Percentiles rank a stretch among this genome's conserved stretches.
Conservation (phyloP, 805 yeast species). For the Saccharomycopsis schoenii region DNA sequence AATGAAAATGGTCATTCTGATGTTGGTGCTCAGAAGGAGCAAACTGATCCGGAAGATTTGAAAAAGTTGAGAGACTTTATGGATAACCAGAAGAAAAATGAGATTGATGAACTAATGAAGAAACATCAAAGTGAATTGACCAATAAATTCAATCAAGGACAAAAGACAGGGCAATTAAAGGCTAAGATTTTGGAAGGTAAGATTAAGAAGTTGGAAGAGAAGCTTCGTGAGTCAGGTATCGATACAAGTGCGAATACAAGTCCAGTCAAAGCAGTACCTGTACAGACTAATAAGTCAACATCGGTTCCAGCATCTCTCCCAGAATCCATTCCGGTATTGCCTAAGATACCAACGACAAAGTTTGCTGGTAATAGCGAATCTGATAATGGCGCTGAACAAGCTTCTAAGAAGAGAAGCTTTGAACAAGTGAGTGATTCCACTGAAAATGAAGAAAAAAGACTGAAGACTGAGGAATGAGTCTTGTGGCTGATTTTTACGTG, state of each 20-base stretch:
- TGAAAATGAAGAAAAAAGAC: constrained; percentile 11
- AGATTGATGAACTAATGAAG: constrained; percentile 3
- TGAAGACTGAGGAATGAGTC: constrained; percentile 6
- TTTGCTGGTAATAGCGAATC: neutral
- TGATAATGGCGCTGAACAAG: neutral
- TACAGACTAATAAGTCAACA: neutral
- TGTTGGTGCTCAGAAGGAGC: neutral
- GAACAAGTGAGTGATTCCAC: constrained; percentile 1
- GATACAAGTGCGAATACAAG: neutral
- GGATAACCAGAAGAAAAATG: constrained; percentile 5
- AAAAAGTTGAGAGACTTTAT: constrained; percentile 4
- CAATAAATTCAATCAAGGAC: constrained; percentile 12
- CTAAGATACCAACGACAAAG: neutral
- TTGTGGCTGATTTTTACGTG: neutral
- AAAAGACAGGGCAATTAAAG: constrained; percentile 11
- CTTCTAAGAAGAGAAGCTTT: constrained; percentile 12
- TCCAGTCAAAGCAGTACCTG: neutral
- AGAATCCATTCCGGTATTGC: neutral
- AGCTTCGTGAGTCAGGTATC: neutral
- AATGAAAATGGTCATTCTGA: neutral
- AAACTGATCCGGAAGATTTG: constrained; percentile 8
- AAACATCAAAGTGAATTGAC: constrained; percentile 10
- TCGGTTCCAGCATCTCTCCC: neutral
- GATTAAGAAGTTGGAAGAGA: constrained; percentile 7
- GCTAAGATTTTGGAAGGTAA: constrained; percentile 10